These are phyloP conservation scores for Adansonia gregorii DNA, from an alignment of 441 rosid species.

Conservation along the genomic window DNA sequence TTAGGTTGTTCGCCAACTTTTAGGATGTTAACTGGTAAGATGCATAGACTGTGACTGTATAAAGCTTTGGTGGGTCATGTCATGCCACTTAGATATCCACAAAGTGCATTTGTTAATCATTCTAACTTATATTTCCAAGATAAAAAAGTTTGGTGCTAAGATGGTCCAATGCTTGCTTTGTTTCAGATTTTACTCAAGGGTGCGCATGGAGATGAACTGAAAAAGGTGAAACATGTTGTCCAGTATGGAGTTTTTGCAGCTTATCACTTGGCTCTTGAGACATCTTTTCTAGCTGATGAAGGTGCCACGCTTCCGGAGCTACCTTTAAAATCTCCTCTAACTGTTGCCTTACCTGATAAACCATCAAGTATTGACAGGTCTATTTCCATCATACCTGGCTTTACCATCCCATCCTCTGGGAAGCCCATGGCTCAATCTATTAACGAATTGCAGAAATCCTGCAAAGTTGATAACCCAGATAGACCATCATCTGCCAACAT, in stretches of 20 bases:
- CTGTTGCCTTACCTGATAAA: constrained; percentile 74
- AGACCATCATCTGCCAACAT: constrained; percentile 37
- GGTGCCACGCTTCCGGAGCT: constrained; percentile 78
- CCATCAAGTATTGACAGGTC: constrained; percentile 62
- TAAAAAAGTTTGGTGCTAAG: constrained; percentile 3
- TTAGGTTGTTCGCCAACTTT: neutral
- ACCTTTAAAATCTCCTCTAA: constrained; percentile 67
- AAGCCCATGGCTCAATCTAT: constrained; percentile 46
- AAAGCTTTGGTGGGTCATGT: constrained; percentile 11
- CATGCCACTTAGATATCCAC: constrained; percentile 12
- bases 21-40: neutral
- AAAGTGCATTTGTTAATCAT: constrained; percentile 1
- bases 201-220: constrained; percentile 68
- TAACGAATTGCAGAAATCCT: constrained; percentile 44
- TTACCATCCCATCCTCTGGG: constrained; percentile 44
- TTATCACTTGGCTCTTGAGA: constrained; percentile 80
- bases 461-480: constrained; percentile 37
- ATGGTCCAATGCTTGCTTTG: constrained; percentile 21
- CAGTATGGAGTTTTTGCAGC: constrained; percentile 87
- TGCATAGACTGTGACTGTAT: neutral
- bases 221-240: constrained; percentile 76
- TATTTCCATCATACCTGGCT: constrained; percentile 77
- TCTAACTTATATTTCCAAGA: constrained; percentile 9
- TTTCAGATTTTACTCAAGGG: constrained; percentile 76
- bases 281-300: constrained; percentile 81